Conservation (phyloP, 2,329 filamentous ascomycete genomes). For the Trichoderma semiorbis region DNA sequence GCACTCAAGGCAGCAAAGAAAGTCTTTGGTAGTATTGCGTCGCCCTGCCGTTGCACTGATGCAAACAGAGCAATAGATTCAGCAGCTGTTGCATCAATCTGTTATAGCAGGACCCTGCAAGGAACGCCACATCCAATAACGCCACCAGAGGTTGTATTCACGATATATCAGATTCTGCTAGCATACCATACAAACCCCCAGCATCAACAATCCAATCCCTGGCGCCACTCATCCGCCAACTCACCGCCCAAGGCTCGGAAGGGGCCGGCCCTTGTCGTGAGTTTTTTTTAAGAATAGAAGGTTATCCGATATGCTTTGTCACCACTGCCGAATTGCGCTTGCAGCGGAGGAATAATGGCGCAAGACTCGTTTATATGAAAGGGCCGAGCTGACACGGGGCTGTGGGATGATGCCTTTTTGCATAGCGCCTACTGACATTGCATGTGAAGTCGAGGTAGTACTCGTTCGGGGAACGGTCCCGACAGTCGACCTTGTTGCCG, state of each 20-base stretch:
- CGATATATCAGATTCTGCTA: not conserved
- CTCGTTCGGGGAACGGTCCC: not conserved
- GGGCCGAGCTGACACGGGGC: not conserved
- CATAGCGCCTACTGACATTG: not conserved
- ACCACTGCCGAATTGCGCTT: not conserved
- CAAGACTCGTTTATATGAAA: not conserved
- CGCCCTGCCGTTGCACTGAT: not conserved
- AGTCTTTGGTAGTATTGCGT: not conserved
- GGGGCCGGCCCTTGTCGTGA: not conserved
- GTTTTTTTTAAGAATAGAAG: not conserved
- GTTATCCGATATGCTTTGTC: not conserved
- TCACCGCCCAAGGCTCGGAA: constrained; percentile 9
- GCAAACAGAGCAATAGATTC: not conserved
- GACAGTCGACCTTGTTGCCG: not conserved
- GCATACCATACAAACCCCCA: not conserved
- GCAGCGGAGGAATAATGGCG: not conserved
- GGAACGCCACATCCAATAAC: not conserved
- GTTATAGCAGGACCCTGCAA: not conserved
- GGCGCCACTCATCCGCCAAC: not conserved
- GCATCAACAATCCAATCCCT: not conserved
- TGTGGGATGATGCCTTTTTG: not conserved
- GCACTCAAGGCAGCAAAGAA: not conserved
- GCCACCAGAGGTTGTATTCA: not conserved
- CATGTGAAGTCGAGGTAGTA: not conserved
- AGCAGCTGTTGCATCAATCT: not conserved